A percentile compares a stretch with the other conserved stretches of the same genome.
These are phyloP conservation scores for Glaciozyma antarctica DNA, from an alignment of 768 basidiomycete genomes.

Conservation along the genomic window DNA sequence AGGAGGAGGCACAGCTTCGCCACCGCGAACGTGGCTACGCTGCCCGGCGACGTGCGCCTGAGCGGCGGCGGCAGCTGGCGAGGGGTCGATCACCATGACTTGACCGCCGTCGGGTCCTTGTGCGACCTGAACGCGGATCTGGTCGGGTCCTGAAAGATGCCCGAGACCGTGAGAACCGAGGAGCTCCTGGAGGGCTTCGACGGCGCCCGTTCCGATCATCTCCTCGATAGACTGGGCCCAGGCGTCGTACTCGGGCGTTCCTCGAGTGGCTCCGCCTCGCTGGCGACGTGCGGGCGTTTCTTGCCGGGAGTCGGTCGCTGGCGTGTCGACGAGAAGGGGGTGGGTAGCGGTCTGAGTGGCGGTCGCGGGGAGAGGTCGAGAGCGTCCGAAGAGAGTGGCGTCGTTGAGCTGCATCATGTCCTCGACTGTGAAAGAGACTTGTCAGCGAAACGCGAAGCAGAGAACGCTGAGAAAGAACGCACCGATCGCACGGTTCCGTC, in stretches of 20 bases:
- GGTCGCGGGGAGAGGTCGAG: slow-evolving; percentile 10
- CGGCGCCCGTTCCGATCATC: slow-evolving; percentile 67
- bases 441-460: background rate
- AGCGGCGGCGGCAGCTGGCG: slow-evolving; percentile 10
- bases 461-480: background rate
- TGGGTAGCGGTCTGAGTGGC: slow-evolving; percentile 49
- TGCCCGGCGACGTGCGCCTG: background rate
- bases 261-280: slow-evolving; percentile 43
- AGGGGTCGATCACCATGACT: slow-evolving; percentile 27
- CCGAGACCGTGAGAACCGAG: slow-evolving; percentile 40
- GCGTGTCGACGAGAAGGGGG: slow-evolving; percentile 61
- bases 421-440: background rate
- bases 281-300: slow-evolving; percentile 39
- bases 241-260: slow-evolving; percentile 45
- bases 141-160: slow-evolving; percentile 19
- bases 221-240: slow-evolving; percentile 51
- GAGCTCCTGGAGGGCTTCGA: slow-evolving; percentile 75
- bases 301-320: slow-evolving; percentile 38
- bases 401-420: slow-evolving; percentile 23
- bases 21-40: background rate
- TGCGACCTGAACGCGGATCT: slow-evolving; percentile 26
- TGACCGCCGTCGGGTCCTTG: slow-evolving; percentile 27
- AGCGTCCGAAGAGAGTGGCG: slow-evolving; percentile 38
- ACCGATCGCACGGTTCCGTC: slow-evolving; percentile 23
- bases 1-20: background rate